These are phyloP conservation scores for Onygenales sp. DNA, from an alignment of 2,329 filamentous ascomycete genomes.

Conservation along the genomic window DNA sequence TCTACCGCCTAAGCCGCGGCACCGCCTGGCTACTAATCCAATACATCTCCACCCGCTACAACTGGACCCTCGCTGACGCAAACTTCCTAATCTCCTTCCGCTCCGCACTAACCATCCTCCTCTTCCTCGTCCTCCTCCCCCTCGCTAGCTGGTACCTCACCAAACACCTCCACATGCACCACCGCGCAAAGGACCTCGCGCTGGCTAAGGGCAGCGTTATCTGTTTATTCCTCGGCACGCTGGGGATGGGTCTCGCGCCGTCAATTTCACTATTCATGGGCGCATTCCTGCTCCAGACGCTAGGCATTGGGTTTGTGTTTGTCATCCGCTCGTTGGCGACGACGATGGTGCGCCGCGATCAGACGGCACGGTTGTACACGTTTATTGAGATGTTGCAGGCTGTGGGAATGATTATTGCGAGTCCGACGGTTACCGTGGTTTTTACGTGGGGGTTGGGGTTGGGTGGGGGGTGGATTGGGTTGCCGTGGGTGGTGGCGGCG, in stretches of 20 bases:
- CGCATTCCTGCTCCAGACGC: slow-evolving; percentile 37
- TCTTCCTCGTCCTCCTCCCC: slow-evolving; percentile 38
- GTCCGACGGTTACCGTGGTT: slow-evolving; percentile 34
- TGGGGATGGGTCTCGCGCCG: slow-evolving; percentile 37
- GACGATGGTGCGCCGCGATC: slow-evolving; percentile 36
- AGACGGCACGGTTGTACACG: slow-evolving; percentile 40
- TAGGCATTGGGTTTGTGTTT: slow-evolving; percentile 39
- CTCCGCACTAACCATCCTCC: slow-evolving; percentile 36
- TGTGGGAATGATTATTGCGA: slow-evolving; percentile 38
- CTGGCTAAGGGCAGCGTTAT: slow-evolving; percentile 37
- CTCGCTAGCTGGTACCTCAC: slow-evolving; percentile 29
- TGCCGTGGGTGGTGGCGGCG: slow-evolving; percentile 37
- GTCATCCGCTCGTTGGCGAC: slow-evolving; percentile 39
- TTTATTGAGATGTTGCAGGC: slow-evolving; percentile 41
- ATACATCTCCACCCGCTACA: slow-evolving; percentile 42
- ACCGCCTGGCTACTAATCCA: slow-evolving; percentile 38
- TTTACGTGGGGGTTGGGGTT: slow-evolving; percentile 38
- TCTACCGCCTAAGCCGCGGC: slow-evolving; percentile 38
- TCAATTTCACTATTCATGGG: slow-evolving; percentile 33
- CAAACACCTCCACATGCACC: slow-evolving; percentile 24
- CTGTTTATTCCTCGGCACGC: slow-evolving; percentile 33
- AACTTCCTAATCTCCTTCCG: slow-evolving; percentile 37
- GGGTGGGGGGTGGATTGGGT: slow-evolving; percentile 37
- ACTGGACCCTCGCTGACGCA: slow-evolving; percentile 36
- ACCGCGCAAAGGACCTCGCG: slow-evolving; percentile 35